Evolutionary conservation across 2,329 filamentous ascomycete genomes (phyloP), one percentile per base, ranked within the genome.

Genomic region (Hypoxylon sp.): DNA sequence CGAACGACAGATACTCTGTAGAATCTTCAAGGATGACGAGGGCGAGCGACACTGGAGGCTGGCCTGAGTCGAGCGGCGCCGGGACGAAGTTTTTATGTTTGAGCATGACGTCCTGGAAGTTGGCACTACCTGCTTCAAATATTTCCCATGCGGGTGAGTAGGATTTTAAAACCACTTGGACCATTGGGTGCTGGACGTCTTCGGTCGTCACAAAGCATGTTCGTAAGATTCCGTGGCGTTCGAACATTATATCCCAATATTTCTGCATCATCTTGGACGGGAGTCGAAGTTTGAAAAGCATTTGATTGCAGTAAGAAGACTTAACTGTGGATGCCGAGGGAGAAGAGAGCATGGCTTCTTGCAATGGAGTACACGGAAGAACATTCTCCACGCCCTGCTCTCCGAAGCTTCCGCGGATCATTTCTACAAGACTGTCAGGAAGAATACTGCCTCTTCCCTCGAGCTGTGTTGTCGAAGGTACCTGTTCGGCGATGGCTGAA

Each of bases 321-420:
- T 81, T 77, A 1, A 79, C 79, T 7, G 60, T 44, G 3, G 64
- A 60, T 8, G 70, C 52, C 3, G 56, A 2, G 68, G 82, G 73
- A 7, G 88, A 87, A 2, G 89, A 90, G 0, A 97, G 83, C 93
- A 97, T 97, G 0, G 91, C 92, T 80, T 97, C 92, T 77, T 98
- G 94, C 0, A 98, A 81, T 0, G 94, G 92, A 1, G 93, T 97
- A 76, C 94, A 97, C 0, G 94, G 94, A 4, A 94, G 80, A 7
- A 97, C 83, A 1, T 81, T 83, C 31, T 86, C 79, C 2, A 92
- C 81, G 3, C 78, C 76, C 0, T 32, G 24, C 39, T 78, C 77
- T 1, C 77, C 48, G 60, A 86, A 81, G 0, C 71, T 73, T 5
- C 76, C 61, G 27, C 70, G 74, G 6, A 85, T 70, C 32, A 72